These are phyloP conservation scores for Phyllosticta citrichinensis DNA, from an alignment of 2,329 filamentous ascomycete genomes.

Conservation along the genomic window DNA sequence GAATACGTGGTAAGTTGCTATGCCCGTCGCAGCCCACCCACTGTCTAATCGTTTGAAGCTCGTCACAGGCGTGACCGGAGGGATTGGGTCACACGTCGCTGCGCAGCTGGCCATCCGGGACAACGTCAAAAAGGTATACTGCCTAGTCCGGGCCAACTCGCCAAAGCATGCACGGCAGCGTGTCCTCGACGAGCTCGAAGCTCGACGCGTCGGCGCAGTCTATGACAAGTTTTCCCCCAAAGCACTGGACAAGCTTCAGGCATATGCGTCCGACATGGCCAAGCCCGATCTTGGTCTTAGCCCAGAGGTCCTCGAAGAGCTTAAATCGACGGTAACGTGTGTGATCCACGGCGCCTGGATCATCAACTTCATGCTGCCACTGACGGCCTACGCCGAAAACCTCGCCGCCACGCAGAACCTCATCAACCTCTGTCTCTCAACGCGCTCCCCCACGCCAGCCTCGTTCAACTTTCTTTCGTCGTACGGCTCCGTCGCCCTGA, in stretches of 20 bases:
- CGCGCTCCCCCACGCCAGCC: conserved; percentile 24
- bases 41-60: conserved; percentile 19
- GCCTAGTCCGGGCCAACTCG: conserved; percentile 40
- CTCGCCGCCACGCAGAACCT: conserved; percentile 38
- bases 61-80: conserved; percentile 56
- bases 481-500: not conserved
- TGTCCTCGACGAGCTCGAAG: conserved; percentile 24
- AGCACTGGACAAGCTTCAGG: conserved; percentile 20
- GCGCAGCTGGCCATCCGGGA: conserved; percentile 20
- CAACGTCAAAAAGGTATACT: conserved; percentile 36
- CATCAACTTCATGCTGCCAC: conserved; percentile 47
- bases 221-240: conserved; percentile 13
- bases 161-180: conserved; percentile 25
- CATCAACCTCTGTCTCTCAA: conserved; percentile 29
- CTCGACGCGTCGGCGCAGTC: conserved; percentile 23
- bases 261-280: conserved; percentile 29
- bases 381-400: conserved; percentile 40
- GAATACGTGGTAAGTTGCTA: conserved; percentile 13
- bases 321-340: conserved; percentile 23
- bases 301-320: conserved; percentile 12
- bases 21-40: no score
- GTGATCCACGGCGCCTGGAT: conserved; percentile 47
- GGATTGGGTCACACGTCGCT: conserved; percentile 51
- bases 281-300: conserved; percentile 31
- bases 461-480: conserved; percentile 31